Evolutionary conservation across 2,329 filamentous ascomycete species (phyloP), one percentile per base, ranked within the genome.

Genomic region (Ilyonectria sp.): DNA sequence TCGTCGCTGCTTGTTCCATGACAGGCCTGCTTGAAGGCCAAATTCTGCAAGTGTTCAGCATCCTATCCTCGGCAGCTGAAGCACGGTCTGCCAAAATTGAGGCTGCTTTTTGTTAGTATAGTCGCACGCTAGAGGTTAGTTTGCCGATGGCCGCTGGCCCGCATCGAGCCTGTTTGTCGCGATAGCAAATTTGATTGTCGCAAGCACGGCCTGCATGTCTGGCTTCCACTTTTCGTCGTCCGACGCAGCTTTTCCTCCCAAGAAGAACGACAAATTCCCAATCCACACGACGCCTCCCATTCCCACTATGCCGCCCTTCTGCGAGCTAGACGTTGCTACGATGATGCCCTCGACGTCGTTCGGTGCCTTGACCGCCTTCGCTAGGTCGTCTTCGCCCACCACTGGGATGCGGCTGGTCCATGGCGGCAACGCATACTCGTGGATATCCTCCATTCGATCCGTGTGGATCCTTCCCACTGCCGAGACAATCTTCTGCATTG

Each of bases 121-220:
- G 4, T 23, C 23, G 23, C 23, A 23, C 23, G 23, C 23, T 23
- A 23, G 23, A 23, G 23, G 23, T 23, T 23, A 23, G 23, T 23
- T 23, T 23, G 23, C 23, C 3, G 23, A 23, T 23, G 21, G 23
- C 23, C 23, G 23, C 23, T 4, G 23, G 23, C 4, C 23, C 23
- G 23, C 23, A 23, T 23, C 23, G 23, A 23, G 23, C 23, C 23
- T 23, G 23, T 23, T 23, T 23, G 23, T 23, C 23, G 23, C 23
- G 23, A 23, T 23, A 23, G 23, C 23, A 4, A 23, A 23, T 23
- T 23, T 23, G 23, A 23, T 23, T 23, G 23, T 4, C 23, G 23
- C 23, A 23, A 2, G 23, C 23, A 23, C 23, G 23, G 23, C 23
- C 21, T 57, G 46, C 33, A 63, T 55, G 44, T 64, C 55, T 21